Evolutionary conservation across 1,284 basidiomycete species (phyloP).

Genomic region (Fomitopsis betulina): DNA sequence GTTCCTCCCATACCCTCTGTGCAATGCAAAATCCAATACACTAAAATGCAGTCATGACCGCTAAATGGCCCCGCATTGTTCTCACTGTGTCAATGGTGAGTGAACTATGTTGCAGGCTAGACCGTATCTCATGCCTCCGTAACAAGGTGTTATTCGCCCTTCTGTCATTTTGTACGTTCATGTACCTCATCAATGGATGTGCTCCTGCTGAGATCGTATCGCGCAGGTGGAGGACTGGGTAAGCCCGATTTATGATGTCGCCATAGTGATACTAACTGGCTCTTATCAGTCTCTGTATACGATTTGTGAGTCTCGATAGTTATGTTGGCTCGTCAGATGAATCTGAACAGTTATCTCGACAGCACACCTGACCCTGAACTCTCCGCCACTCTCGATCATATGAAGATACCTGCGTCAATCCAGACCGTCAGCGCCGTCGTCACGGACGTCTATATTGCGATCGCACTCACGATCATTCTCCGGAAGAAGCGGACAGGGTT

Average conservation of each 20-base stretch:
- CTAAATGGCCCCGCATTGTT: not conserved
- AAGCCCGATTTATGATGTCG: not conserved
- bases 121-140: not conserved
- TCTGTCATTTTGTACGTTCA: not conserved
- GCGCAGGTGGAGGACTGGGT: not conserved
- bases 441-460: not conserved
- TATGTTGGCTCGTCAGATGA: not conserved
- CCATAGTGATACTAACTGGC: not conserved
- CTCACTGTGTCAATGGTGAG: not conserved
- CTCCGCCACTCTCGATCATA: not conserved
- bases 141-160: not conserved
- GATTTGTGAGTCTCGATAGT: not conserved
- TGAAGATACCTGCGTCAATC: not conserved
- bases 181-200: not conserved
- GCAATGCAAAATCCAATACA: not conserved
- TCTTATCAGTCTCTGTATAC: not conserved
- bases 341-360: not conserved
- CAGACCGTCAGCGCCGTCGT: not conserved
- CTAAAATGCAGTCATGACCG: not conserved
- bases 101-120: too few relatives aligned
- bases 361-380: not conserved
- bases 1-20: not conserved
- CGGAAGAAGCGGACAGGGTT: not conserved
- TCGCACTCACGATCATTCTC: not conserved
- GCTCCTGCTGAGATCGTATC: not conserved